Conservation (phyloP, 2,329 filamentous ascomycete genomes). For the Dryadomyces quercivorus region DNA sequence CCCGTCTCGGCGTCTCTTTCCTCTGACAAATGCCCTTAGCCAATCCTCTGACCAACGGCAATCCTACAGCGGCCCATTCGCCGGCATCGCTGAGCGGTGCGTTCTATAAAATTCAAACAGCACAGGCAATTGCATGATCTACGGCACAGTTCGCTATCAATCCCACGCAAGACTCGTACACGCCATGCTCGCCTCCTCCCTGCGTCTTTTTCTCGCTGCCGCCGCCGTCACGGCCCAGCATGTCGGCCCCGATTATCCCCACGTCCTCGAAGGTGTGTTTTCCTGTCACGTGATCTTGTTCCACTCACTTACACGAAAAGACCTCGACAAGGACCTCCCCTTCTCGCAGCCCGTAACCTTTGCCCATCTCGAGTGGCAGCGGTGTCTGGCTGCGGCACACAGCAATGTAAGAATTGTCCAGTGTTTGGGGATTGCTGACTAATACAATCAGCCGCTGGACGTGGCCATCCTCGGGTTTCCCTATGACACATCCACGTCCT, state of each 20-base stretch:
- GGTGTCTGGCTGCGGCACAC: conserved; percentile 6
- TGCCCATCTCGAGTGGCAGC: conserved; percentile 10
- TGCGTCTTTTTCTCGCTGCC: too few species aligned
- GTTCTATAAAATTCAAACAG: too few species aligned
- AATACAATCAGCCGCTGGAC: conserved; percentile 5
- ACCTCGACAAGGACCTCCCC: conserved; percentile 8
- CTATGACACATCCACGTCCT: conserved; percentile 12
- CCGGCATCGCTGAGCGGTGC: too few species aligned
- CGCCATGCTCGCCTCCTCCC: too few species aligned
- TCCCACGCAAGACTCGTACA: too few species aligned
- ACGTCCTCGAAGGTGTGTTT: conserved; percentile 3
- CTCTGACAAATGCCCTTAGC: too few species aligned
- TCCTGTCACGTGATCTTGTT: neutral
- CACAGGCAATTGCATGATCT: too few species aligned
- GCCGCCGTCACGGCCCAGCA: neutral
- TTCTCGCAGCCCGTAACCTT: conserved; percentile 10
- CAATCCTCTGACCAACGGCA: too few species aligned
- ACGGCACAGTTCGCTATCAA: too few species aligned
- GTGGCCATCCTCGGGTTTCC: conserved; percentile 11
- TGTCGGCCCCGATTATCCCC: conserved; percentile 1
- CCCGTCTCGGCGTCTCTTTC: too few species aligned
- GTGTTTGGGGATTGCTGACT: neutral
- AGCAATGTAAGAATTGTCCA: neutral
- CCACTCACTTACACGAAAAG: neutral
- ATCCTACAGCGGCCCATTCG: too few species aligned